Base-by-base conservation (phyloP, 2,329 filamentous ascomycete genomes). In the Epichloe sylvatica region DNA sequence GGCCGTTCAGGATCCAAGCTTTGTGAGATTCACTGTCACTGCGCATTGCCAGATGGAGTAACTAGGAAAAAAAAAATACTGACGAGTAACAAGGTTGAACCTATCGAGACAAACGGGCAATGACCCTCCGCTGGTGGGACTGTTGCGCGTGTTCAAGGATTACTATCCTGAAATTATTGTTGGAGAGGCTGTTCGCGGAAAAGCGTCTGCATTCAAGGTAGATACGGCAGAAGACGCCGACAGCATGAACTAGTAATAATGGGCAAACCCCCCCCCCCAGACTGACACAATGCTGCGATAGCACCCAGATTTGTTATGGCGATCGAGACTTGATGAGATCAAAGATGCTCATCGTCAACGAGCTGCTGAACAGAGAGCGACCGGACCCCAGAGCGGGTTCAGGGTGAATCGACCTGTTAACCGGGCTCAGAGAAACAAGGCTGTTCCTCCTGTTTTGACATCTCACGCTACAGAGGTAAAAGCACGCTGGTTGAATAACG, bases 81-180 rank as follows among this genome's bases (percentile, higher is more conserved):
- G n/a, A 49, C 8, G 15, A n/a, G 9, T n/a, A 9, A 9, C 9
- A 83, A 83, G 78, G 46, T 69, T 83, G 54, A 70, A 70, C 37
- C 62, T 82, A 35, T 76, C 77, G 3, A 67, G 78, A 41, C 76
- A 80, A 58, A 76, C 73, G 4, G 83, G 82, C 17, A 84, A 85
- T 59, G 88, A 94, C 50, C 83, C 83, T 45, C 76, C 81, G 47
- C 69, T 94, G 36, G 74, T 84, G 37, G 85, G 85, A 3, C 71
- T 94, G 17, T 70, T 94, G 46, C 78, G 84, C 49, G 80, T 91
- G n/a, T 94, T 83, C 69, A 92, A 92, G 62, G 87, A 91, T 62
- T 94, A 91, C 64, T 94, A 91, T 59, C 87, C 88, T 0, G 87
- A 94, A 62, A 86, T 94, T 49, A 86, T 94, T 52, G 76, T 91